Conservation (phyloP, 1,284 basidiomycete species). For the Neolentinus lepideus region DNA sequence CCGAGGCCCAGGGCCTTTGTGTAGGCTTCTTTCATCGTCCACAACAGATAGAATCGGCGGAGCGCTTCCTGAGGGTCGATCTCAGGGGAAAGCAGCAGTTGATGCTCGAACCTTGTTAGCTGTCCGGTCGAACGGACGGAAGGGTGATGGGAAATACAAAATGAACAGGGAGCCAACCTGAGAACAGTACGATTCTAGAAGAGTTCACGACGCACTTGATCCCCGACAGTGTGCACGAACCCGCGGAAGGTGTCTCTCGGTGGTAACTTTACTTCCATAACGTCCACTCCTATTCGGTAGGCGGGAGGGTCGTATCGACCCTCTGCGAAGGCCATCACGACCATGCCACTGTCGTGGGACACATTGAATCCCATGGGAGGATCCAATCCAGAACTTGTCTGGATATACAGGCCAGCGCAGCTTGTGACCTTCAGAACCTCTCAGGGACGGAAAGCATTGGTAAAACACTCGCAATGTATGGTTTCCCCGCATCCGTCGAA, state of each 20-base stretch:
- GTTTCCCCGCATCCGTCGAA: constrained; percentile 58
- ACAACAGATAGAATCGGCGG: constrained; percentile 65
- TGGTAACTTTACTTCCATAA: constrained; percentile 69
- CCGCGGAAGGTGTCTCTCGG: constrained; percentile 43
- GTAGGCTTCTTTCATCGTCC: constrained; percentile 85
- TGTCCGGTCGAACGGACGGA: constrained; percentile 17
- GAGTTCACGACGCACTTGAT: constrained; percentile 42
- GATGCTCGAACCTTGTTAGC: constrained; percentile 51
- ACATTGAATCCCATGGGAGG: constrained; percentile 68
- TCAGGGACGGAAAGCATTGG: background rate
- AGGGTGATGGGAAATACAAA: background rate
- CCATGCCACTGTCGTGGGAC: constrained; percentile 67
- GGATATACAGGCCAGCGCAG: constrained; percentile 4
- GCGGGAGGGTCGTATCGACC: constrained; percentile 49
- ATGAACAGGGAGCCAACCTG: constrained; percentile 4
- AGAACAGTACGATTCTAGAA: background rate
- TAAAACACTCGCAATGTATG: constrained; percentile 53
- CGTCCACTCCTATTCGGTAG: constrained; percentile 63
- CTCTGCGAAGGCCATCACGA: constrained; percentile 59
- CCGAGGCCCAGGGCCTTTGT: constrained; percentile 78
- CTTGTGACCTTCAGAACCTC: background rate
- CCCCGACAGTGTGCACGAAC: constrained; percentile 57
- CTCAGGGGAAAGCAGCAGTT: constrained; percentile 27
- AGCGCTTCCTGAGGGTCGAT: constrained; percentile 36
- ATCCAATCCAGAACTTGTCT: constrained; percentile 37